These are phyloP conservation scores for Scedosporium aurantiacum DNA, from an alignment of 2,329 filamentous ascomycete species.

Conservation along the genomic window DNA sequence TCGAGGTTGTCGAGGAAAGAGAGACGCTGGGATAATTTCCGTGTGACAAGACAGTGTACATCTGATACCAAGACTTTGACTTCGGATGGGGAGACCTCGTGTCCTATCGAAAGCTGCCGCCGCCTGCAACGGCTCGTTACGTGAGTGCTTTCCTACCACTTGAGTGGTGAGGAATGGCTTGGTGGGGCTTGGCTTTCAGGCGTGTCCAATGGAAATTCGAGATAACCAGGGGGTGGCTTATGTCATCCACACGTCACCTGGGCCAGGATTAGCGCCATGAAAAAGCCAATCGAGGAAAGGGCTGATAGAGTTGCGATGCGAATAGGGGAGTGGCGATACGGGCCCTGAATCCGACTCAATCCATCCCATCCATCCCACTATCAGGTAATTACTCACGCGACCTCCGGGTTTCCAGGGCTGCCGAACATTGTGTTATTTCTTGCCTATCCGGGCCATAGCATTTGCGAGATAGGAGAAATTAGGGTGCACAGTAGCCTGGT, in stretches of 20 bases:
- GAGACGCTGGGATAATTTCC: background rate
- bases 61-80: background rate
- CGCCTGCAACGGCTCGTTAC: background rate
- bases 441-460: too few relatives aligned
- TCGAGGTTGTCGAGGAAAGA: background rate
- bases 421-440: too few relatives aligned
- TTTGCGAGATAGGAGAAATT: too few relatives aligned
- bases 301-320: background rate
- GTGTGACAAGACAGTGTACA: background rate
- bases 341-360: background rate
- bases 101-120: background rate
- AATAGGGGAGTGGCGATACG: background rate
- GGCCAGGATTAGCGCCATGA: background rate
- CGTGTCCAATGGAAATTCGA: background rate
- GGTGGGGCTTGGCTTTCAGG: background rate
- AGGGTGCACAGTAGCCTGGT: too few relatives aligned
- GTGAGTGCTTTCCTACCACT: background rate
- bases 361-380: background rate
- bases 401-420: too few relatives aligned
- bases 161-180: background rate
- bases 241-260: slow-evolving; percentile 4
- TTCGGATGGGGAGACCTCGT: background rate
- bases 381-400: background rate
- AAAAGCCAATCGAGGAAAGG: background rate
- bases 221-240: background rate